Evolutionary conservation across 2,329 filamentous ascomycete genomes (phyloP), one percentile per base, ranked within the genome.

Genomic region (Penicillium sp.): DNA sequence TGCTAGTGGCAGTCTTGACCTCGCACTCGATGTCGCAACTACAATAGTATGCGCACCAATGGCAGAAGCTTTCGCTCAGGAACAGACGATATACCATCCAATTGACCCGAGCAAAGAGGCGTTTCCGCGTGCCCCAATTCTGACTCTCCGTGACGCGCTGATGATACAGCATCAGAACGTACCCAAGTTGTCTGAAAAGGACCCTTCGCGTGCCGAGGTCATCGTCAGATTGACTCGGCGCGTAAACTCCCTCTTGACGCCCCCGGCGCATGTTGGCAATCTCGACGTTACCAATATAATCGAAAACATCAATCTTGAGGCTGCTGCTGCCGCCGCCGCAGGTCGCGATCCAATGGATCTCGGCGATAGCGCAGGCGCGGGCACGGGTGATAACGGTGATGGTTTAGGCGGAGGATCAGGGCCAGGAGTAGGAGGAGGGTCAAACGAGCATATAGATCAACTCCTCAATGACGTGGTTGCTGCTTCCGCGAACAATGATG

Each of bases 151-250:
- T 23, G 74, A 77, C 28, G 72, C 71, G 1, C 65, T 79, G 1
- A 63, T 65, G 21, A 59, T 74, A 6, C 66, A 69, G 28, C 72
- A 76, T 58, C 68, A 74, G 12, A 68, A 67, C 47, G 65, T 78
- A 1, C 66, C 73, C 14, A 72, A 72, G 42, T 60, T 74, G 14
- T 71, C 74, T 3, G 73, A 77, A 55, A 74, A 71, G 51, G 75
- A 78, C n/a, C 70, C 74, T 1, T 60, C 77, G 1, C 71, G 70
- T 26, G 76, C 76, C 1, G 72, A 77, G 58, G 64, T 75, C 1
- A 63, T 78, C 23, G 75, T 79, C 12, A 75, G 77, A 1, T 65
- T 80, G 18, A 68, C 72, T 57, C 71, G 77, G 8, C 75, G 76
- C 20, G 74, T 79, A 4, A 73, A 77, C 45, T 61, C 70, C 1